phyloP scores from a whole-genome alignment of 176 grass and related monocot species.

The Phoenix dactylifera region DNA sequence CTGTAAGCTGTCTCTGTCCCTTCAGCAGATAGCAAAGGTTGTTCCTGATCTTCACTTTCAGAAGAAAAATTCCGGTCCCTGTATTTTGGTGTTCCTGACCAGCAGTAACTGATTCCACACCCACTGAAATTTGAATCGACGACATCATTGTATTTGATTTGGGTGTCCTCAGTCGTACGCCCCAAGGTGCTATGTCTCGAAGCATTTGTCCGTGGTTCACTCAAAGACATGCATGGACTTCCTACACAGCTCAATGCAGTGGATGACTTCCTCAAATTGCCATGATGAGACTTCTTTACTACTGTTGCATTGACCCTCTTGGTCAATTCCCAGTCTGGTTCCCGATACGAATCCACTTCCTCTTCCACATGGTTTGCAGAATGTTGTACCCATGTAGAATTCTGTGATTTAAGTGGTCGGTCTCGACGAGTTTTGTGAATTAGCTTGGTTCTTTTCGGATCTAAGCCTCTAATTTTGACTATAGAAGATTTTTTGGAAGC shows the following conservation, averaged over 20 bases:
- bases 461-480: conserved; percentile 70
- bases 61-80: conserved; percentile 53
- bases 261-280: conserved; percentile 47
- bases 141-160: conserved; percentile 72
- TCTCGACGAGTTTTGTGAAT: conserved; percentile 45
- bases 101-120: conserved; percentile 95
- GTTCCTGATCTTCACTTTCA: conserved; percentile 78
- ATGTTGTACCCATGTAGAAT: conserved; percentile 34
- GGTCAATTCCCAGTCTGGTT: conserved; percentile 15
- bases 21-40: conserved; percentile 61
- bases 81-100: conserved; percentile 88
- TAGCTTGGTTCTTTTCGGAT: conserved; percentile 57
- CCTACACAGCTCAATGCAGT: conserved; percentile 47
- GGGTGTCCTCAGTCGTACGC: conserved; percentile 49
- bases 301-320: conserved; percentile 30
- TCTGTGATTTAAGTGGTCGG: conserved; percentile 41
- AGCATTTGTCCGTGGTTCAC: conserved; percentile 46
- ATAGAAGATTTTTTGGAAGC: conserved; percentile 50
- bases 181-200: conserved; percentile 35
- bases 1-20: conserved; percentile 44
- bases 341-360: conserved; percentile 58
- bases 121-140: conserved; percentile 86
- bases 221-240: conserved; percentile 70
- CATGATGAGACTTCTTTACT: conserved; percentile 26
- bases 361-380: conserved; percentile 43